phyloP scores from a whole-genome alignment of 148 eudicot species.

The Dysphania ambrosioides region DNA sequence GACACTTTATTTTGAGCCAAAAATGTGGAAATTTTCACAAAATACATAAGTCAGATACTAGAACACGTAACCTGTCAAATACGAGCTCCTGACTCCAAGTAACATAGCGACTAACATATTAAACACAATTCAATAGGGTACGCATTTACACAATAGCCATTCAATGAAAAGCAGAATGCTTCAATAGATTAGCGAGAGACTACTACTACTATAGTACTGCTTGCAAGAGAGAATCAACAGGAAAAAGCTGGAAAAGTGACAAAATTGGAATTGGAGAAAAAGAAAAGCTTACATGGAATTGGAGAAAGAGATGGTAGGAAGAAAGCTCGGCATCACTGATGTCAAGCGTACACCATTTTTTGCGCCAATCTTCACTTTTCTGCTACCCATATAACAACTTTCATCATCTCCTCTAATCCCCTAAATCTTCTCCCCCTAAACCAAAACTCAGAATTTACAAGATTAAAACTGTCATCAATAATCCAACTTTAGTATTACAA shows the following conservation, averaged over 20 bases:
- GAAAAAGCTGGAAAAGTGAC: neutral
- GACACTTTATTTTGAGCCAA: no score
- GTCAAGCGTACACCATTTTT: conserved; percentile 38
- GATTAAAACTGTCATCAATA: no score
- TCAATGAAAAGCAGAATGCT: neutral
- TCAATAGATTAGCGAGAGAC: neutral
- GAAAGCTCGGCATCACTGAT: conserved; percentile 48
- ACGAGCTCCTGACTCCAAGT: no score
- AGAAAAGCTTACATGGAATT: conserved; percentile 40
- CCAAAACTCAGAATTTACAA: neutral
- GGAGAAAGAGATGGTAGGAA: conserved; percentile 35
- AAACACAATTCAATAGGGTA: neutral
- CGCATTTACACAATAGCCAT: neutral
- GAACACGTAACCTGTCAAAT: no score
- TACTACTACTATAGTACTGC: no score
- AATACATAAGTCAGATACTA: no score
- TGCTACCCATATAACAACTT: conserved; percentile 43
- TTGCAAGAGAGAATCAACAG: no score
- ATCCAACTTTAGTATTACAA: no score
- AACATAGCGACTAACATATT: neutral
- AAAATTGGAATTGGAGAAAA: conserved; percentile 2
- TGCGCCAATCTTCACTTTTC: conserved; percentile 26
- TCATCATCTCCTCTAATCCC: conserved; percentile 26
- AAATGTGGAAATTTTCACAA: no score
- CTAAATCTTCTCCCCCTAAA: conserved; percentile 11